These are phyloP conservation scores for Umbelopsis sp. DNA, from an alignment of 192 early-diverging fungal species.

Conservation along the genomic window DNA sequence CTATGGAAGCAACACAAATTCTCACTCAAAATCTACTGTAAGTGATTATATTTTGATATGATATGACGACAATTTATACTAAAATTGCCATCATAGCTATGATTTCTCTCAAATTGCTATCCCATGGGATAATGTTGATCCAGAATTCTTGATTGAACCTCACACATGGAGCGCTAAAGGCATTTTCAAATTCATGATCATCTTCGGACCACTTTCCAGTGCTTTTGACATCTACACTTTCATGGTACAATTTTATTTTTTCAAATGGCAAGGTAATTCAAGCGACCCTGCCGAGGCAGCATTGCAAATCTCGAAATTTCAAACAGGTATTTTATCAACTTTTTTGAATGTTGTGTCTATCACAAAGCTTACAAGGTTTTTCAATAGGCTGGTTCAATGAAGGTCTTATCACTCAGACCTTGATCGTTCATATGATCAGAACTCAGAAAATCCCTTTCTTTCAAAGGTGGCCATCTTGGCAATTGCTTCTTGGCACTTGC, in stretches of 20 bases:
- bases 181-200: conserved; percentile 53
- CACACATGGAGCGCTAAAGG: conserved; percentile 45
- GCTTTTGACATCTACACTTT: conserved; percentile 53
- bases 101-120: conserved; percentile 53
- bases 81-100: conserved; percentile 18
- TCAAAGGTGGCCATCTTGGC: conserved; percentile 38
- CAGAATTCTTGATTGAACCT: conserved; percentile 46
- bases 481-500: conserved; percentile 31
- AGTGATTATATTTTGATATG: neutral
- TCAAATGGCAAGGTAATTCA: conserved; percentile 23
- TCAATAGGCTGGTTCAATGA: conserved; percentile 46
- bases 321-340: conserved; percentile 6
- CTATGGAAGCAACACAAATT: conserved; percentile 51
- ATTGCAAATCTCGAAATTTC: conserved; percentile 10
- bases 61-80: neutral
- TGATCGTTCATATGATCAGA: conserved; percentile 53
- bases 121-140: conserved; percentile 55
- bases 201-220: conserved; percentile 49
- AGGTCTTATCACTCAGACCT: conserved; percentile 45
- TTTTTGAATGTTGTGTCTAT: neutral
- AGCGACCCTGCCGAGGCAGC: conserved; percentile 19
- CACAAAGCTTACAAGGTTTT: neutral
- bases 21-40: conserved; percentile 51
- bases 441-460: conserved; percentile 52
- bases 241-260: conserved; percentile 46